Evolutionary conservation across 371 early-diverging fungal genomes (phyloP).

Genomic region (Capillidium rhysosporum): DNA sequence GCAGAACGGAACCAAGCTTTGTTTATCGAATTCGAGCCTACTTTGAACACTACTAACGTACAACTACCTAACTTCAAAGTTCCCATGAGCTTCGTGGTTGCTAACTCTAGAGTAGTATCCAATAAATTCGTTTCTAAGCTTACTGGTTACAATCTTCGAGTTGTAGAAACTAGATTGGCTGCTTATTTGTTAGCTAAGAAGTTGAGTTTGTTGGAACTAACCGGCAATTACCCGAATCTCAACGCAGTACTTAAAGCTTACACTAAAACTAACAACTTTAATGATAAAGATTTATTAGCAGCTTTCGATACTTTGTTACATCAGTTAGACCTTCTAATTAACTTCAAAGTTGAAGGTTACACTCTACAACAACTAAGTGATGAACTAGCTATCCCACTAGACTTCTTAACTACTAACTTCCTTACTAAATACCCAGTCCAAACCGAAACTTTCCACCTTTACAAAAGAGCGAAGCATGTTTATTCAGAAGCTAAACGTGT

Average conservation of each 20-base stretch:
- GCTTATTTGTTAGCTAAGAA: constrained; percentile 40
- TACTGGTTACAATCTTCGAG: constrained; percentile 77
- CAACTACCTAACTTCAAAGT: constrained; percentile 28
- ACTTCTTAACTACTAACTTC: constrained; percentile 31
- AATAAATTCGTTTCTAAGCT: constrained; percentile 83
- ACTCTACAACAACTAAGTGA: constrained; percentile 38
- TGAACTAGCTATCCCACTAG: constrained; percentile 25
- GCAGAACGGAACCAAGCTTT: constrained; percentile 45
- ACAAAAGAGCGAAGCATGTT: constrained; percentile 65
- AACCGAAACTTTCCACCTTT: constrained; percentile 51
- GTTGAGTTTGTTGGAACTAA: constrained; percentile 24
- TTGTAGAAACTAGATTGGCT: constrained; percentile 78
- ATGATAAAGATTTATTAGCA: background rate
- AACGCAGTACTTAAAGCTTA: constrained; percentile 45
- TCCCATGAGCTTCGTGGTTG: constrained; percentile 61
- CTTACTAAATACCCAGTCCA: constrained; percentile 42
- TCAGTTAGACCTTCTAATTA: background rate
- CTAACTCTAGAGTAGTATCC: constrained; percentile 68
- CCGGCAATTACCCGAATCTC: constrained; percentile 19
- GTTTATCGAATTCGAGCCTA: constrained; percentile 71
- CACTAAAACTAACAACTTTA: constrained; percentile 13
- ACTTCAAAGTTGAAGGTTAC: constrained; percentile 22
- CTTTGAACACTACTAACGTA: constrained; percentile 38
- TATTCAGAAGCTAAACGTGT: constrained; percentile 68
- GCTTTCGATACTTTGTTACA: background rate